phyloP scores from a whole-genome alignment of 176 grass and related monocot species.

The Oryza meridionalis region DNA sequence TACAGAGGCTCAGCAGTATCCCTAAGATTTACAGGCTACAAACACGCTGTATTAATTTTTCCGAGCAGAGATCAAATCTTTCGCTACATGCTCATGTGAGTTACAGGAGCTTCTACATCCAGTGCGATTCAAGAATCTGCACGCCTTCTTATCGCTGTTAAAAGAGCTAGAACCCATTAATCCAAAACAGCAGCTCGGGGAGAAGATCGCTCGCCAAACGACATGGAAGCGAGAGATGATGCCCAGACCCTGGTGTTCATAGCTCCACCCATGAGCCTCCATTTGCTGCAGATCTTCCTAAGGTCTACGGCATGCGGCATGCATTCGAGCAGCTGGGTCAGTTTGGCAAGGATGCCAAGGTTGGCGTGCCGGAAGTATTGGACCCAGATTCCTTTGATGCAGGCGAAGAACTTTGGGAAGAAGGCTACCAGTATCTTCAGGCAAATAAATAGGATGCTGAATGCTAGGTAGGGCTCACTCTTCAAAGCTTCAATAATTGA shows the following conservation, averaged over 20 bases:
- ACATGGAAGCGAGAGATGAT: conserved; percentile 64
- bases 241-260: conserved; percentile 65
- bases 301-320: conserved; percentile 65
- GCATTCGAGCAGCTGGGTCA: conserved; percentile 69
- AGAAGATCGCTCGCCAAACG: conserved; percentile 56
- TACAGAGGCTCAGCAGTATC: conserved; percentile 53
- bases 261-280: conserved; percentile 56
- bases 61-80: conserved; percentile 34
- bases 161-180: conserved; percentile 29
- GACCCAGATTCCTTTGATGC: conserved; percentile 64
- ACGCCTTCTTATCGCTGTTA: neutral
- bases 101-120: conserved; percentile 46
- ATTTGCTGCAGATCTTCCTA: conserved; percentile 76
- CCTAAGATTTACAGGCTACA: conserved; percentile 70
- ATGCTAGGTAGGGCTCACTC: conserved; percentile 68
- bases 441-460: conserved; percentile 73
- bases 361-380: conserved; percentile 60
- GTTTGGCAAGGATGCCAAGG: conserved; percentile 61
- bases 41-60: conserved; percentile 38
- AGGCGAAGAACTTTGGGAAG: conserved; percentile 57
- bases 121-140: conserved; percentile 21
- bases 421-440: conserved; percentile 57
- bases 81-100: conserved; percentile 49
- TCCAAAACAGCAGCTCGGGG: conserved; percentile 41
- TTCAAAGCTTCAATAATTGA: conserved; percentile 66